Evolutionary conservation across 129 eudicot species (phyloP).

Genomic region (Flaveria robusta): DNA sequence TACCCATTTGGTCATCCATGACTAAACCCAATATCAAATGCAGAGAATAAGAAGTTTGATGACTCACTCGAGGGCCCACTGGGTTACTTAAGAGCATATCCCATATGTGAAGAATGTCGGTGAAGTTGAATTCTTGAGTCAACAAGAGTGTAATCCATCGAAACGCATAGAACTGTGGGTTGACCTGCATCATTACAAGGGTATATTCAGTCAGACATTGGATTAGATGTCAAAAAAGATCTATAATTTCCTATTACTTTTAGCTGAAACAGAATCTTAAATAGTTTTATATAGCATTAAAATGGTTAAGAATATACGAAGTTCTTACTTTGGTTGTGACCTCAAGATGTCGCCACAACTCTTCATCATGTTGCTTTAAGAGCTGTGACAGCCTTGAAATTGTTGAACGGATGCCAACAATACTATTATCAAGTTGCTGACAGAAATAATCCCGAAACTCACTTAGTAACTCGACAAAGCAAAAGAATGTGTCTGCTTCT

Average conservation of each 20-base stretch:
- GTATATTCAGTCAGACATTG: slow-evolving; percentile 24
- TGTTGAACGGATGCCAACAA: slow-evolving; percentile 57
- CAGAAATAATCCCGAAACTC: slow-evolving; percentile 57
- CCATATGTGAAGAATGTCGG: slow-evolving; percentile 51
- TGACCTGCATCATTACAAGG: slow-evolving; percentile 41
- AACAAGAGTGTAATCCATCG: slow-evolving; percentile 69
- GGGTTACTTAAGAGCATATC: slow-evolving; percentile 57
- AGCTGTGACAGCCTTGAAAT: slow-evolving; percentile 51
- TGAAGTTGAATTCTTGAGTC: slow-evolving; percentile 58
- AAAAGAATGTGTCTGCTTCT: slow-evolving; percentile 62
- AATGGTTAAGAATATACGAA: neutral
- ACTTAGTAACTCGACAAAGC: slow-evolving; percentile 52
- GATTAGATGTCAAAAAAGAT: slow-evolving; percentile 11
- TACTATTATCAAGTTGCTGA: slow-evolving; percentile 61
- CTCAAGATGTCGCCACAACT: slow-evolving; percentile 65
- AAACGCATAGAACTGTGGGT: slow-evolving; percentile 63
- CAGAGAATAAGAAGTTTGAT: neutral
- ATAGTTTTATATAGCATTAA: slow-evolving; percentile 14
- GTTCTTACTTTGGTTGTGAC: slow-evolving; percentile 49
- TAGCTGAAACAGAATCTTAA: slow-evolving; percentile 21
- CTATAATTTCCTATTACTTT: neutral
- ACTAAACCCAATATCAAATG: slow-evolving; percentile 7
- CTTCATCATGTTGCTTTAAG: slow-evolving; percentile 55
- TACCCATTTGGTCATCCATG: neutral
- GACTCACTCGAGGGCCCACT: slow-evolving; percentile 55